Conservation (phyloP, 2,329 filamentous ascomycete genomes). For the Coleophoma cylindrospora region DNA sequence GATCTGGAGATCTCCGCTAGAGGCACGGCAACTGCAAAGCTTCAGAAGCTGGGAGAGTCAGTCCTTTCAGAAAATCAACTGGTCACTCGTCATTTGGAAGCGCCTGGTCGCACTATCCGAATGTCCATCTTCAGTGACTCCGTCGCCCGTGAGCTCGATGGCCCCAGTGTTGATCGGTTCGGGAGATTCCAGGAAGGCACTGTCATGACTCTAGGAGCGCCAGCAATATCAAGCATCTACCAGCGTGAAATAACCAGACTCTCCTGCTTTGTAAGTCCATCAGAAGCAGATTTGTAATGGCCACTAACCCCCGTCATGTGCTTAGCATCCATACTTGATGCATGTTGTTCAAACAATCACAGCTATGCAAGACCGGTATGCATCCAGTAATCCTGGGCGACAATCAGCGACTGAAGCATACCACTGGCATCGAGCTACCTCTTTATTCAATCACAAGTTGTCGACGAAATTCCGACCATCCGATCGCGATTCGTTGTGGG, state of each 20-base stretch:
- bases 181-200: slow-evolving; percentile 38
- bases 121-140: neutral
- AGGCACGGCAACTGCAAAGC: slow-evolving; percentile 12
- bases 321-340: slow-evolving; percentile 32
- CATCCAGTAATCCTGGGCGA: slow-evolving; percentile 16
- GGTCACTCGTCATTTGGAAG: neutral
- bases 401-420: slow-evolving; percentile 30
- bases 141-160: slow-evolving; percentile 8
- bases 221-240: slow-evolving; percentile 27
- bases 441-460: slow-evolving; percentile 41
- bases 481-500: slow-evolving; percentile 43
- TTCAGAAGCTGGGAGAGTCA: neutral
- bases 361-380: slow-evolving; percentile 45
- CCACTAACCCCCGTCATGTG: neutral
- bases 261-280: slow-evolving; percentile 34
- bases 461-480: slow-evolving; percentile 27
- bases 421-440: slow-evolving; percentile 42
- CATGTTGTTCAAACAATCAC: slow-evolving; percentile 48
- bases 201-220: slow-evolving; percentile 33
- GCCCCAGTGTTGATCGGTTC: slow-evolving; percentile 27
- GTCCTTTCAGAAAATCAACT: too few relatives aligned
- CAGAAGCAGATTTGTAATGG: neutral
- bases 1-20: slow-evolving; percentile 28
- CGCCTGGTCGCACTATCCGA: neutral
- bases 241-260: slow-evolving; percentile 30